Evolutionary conservation across 106 monocot species (phyloP).

Genomic region (Dendrobium huoshanense): DNA sequence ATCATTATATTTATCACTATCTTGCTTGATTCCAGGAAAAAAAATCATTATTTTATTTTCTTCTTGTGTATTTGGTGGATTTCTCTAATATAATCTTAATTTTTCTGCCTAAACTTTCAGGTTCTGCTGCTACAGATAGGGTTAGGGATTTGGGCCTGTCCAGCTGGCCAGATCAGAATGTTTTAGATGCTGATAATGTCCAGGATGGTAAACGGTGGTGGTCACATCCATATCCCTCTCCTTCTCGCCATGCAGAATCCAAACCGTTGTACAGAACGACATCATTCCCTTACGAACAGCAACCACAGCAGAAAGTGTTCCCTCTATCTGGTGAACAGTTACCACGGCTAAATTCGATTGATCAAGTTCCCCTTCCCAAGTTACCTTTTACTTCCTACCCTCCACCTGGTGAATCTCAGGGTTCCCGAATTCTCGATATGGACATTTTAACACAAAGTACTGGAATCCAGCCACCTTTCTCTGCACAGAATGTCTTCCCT

Average conservation of each 20-base stretch:
- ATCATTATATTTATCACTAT: too few relatives aligned
- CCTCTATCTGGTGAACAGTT: too few relatives aligned
- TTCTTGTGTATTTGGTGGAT: background rate
- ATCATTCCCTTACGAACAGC: slow-evolving; percentile 4
- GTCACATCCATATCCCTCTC: slow-evolving; percentile 8
- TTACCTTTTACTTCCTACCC: slow-evolving; percentile 2
- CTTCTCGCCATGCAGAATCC: slow-evolving; percentile 7
- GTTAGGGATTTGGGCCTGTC: slow-evolving; percentile 1
- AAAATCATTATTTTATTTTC: too few relatives aligned
- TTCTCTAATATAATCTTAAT: background rate
- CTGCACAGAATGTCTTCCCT: slow-evolving; percentile 22
- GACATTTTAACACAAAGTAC: background rate
- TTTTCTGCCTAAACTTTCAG: background rate
- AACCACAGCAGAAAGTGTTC: background rate
- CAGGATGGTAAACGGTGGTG: slow-evolving; percentile 11
- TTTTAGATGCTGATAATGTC: slow-evolving; percentile 1
- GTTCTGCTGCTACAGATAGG: background rate
- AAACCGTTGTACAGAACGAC: slow-evolving; percentile 2
- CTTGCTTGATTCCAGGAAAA: too few relatives aligned
- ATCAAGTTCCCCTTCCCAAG: background rate
- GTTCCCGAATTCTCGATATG: slow-evolving; percentile 6
- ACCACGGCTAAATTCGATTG: slow-evolving; percentile 1
- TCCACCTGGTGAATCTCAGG: background rate
- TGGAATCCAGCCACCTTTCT: slow-evolving; percentile 17
- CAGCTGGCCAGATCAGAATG: slow-evolving; percentile 4